Evolutionary conservation across 805 yeast genomes (phyloP).

Genomic region (Candida oleophila): DNA sequence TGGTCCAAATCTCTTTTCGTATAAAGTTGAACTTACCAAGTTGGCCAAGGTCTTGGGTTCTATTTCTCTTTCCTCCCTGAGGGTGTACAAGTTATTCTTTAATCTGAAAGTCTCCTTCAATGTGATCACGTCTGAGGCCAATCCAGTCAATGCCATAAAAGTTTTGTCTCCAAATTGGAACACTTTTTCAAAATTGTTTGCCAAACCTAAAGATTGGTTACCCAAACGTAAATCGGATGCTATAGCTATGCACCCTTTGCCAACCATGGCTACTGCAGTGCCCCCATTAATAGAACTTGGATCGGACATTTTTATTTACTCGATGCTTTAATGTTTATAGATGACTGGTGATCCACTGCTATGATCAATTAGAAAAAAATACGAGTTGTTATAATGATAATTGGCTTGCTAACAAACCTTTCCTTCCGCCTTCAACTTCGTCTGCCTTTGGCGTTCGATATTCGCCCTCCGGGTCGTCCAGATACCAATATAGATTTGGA

Average conservation of each 20-base stretch:
- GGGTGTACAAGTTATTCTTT: conserved; percentile 83
- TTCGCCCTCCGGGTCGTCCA: background rate
- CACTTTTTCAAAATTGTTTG: conserved; percentile 91
- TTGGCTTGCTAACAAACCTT: background rate
- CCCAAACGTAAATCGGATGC: conserved; percentile 96
- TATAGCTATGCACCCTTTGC: conserved; percentile 97
- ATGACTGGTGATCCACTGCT: background rate
- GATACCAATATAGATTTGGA: no score
- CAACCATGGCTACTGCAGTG: conserved; percentile 97
- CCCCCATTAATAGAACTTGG: conserved; percentile 88
- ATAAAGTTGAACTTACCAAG: conserved; percentile 83
- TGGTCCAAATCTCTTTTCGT: conserved; percentile 92
- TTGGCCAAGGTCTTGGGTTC: conserved; percentile 95
- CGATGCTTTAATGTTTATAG: background rate
- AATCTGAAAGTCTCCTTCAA: conserved; percentile 77
- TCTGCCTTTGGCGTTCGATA: background rate
- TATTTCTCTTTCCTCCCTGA: conserved; percentile 86
- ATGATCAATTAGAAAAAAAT: background rate
- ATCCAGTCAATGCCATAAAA: conserved; percentile 88
- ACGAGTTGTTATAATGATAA: background rate
- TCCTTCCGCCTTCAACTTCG: background rate
- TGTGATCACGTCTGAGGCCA: conserved; percentile 92
- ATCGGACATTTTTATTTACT: conserved; percentile 53
- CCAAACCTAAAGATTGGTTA: conserved; percentile 85
- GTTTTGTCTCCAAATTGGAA: conserved; percentile 79